These are phyloP conservation scores for Dalbergia oliveri DNA, from an alignment of 306 rosid species.

Conservation along the genomic window DNA sequence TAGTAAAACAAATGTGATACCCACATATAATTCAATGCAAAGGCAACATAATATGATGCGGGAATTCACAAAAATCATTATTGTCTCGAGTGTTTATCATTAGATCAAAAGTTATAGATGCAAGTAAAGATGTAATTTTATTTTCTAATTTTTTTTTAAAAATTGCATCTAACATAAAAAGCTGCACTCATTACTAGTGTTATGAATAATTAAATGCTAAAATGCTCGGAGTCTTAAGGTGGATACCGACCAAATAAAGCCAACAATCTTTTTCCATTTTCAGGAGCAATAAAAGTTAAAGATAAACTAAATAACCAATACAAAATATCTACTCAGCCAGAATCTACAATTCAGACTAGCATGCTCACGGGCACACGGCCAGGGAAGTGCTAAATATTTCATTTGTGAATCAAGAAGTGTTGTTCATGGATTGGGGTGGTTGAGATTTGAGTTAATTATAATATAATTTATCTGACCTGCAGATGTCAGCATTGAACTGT, in stretches of 20 bases:
- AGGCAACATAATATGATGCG: background rate
- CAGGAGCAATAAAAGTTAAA: background rate
- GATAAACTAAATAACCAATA: background rate
- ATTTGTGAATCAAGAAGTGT: background rate
- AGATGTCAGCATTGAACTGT: background rate
- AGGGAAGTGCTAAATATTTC: background rate
- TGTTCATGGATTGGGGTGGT: background rate
- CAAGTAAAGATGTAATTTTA: no score
- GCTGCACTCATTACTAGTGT: no score
- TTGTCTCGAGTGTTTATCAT: no score
- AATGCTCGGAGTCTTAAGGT: no score
- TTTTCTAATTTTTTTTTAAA: no score
- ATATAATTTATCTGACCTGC: background rate
- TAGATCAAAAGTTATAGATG: no score
- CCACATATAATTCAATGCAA: background rate
- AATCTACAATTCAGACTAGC: no score
- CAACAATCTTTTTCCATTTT: background rate
- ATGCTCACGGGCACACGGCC: background rate
- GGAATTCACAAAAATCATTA: background rate
- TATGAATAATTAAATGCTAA: no score
- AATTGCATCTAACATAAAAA: no score
- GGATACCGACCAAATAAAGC: no score
- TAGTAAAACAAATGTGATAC: background rate
- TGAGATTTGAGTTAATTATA: constrained; percentile 14
- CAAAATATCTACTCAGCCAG: background rate